Evolutionary conservation across 2,329 filamentous ascomycete species (phyloP).

Genomic region (Pyrenochaeta sp.): DNA sequence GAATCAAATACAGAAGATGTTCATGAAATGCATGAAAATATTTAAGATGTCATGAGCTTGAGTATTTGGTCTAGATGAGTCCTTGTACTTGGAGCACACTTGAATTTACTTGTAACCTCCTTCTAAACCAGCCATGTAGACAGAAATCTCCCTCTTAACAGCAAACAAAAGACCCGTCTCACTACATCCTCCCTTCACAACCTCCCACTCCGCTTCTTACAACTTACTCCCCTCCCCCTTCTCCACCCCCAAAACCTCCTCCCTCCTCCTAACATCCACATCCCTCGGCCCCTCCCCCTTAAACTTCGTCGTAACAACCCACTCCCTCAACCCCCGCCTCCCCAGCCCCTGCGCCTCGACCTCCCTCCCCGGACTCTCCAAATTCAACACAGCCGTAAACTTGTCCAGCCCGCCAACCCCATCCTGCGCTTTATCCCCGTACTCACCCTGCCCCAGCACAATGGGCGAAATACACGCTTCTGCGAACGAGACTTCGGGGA

Average conservation of each 20-base stretch:
- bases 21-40: too few species aligned
- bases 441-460: constrained; percentile 49
- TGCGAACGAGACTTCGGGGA: constrained; percentile 49
- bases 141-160: too few species aligned
- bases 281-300: constrained; percentile 63
- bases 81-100: too few species aligned
- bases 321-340: constrained; percentile 60
- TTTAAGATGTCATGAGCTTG: too few species aligned
- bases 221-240: constrained; percentile 17
- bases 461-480: constrained; percentile 53
- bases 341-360: constrained; percentile 57
- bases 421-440: constrained; percentile 39
- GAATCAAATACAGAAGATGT: too few species aligned
- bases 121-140: too few species aligned
- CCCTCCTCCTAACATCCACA: constrained; percentile 57
- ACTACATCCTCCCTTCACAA: too few species aligned
- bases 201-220: not conserved
- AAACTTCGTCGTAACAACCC: constrained; percentile 65
- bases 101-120: too few species aligned
- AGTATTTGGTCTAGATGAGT: too few species aligned
- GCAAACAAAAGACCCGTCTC: too few species aligned
- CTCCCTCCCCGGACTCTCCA: constrained; percentile 65
- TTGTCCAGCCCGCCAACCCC: constrained; percentile 51
- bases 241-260: constrained; percentile 53
- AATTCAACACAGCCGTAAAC: constrained; percentile 59